These are phyloP conservation scores for Brettanomyces bruxellensis DNA, from an alignment of 805 yeast genomes.

Conservation along the genomic window DNA sequence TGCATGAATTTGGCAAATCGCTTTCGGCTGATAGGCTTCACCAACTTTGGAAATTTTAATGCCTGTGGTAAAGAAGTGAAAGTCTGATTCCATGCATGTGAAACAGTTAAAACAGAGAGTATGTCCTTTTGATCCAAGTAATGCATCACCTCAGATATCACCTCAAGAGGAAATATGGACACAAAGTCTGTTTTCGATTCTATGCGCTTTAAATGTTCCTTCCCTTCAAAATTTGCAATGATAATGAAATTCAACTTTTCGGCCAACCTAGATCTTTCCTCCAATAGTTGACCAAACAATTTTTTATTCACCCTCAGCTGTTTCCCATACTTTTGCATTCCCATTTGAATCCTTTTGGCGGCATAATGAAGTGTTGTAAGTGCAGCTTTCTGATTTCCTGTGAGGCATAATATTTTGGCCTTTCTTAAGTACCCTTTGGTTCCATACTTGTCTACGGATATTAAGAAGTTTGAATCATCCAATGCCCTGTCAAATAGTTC, in stretches of 20 bases:
- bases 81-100: neutral
- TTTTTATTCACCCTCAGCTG: conserved; percentile 24
- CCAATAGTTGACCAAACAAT: conserved; percentile 22
- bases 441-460: conserved; percentile 32
- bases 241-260: conserved; percentile 2
- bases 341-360: conserved; percentile 26
- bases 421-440: conserved; percentile 42
- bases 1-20: no score
- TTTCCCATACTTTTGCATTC: conserved; percentile 16
- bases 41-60: neutral
- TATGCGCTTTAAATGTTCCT: neutral
- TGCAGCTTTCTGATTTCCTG: conserved; percentile 26
- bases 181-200: conserved; percentile 13
- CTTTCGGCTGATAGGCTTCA: no score
- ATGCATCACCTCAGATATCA: neutral
- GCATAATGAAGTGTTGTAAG: conserved; percentile 30
- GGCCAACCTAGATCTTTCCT: conserved; percentile 4
- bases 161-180: conserved; percentile 17
- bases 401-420: conserved; percentile 26
- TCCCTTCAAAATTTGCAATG: neutral
- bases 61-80: neutral
- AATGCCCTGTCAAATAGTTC: conserved; percentile 25
- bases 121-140: neutral
- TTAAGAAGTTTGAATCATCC: conserved; percentile 28
- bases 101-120: neutral